Base-by-base conservation (phyloP, 805 yeast genomes). In the Cyberlindnera americana region DNA sequence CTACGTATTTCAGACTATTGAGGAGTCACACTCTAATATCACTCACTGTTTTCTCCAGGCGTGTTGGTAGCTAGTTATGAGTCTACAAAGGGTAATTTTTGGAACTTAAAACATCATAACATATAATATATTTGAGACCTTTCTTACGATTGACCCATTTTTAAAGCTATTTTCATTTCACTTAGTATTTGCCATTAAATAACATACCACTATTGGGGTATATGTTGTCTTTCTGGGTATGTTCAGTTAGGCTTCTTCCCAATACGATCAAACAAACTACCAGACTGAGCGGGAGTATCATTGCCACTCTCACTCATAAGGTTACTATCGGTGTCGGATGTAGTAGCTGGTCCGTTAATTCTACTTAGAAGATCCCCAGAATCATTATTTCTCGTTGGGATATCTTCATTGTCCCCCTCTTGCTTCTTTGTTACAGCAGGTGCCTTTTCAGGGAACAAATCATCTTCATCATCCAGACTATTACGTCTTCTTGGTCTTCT, bases 371-470 rank as follows among this genome's bases (percentile, higher is more conserved):
- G 37, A 29, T 38, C 43, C 18, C 24, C 35, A n/a, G 19, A 14
- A 16, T 33, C 33, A 29, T 19, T 13, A 21, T 7, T 21, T 21
- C 21, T 28, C 19, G 6, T 13, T 16, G 6, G 31, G 37, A 12
- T 6, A 32, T 14, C 24, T 38, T 29, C 27, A 29, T 13, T 21
- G 37, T 27, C 25, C 16, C 23, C 16, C 19, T 25, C 27, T 12
- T n/a, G 9, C 6, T 25, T 25, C 12, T 10, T 12, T 9, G 14
- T 25, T n/a, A n/a, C n/a, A n/a, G n/a, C n/a, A n/a, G n/a, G n/a
- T n/a, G 33, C 39, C 21, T 38, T 44, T 2, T 38, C 38, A 14
- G 59, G 57, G 41, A 56, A 56, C 10, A 56, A 34, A 19, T 56
- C 60, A 6, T 17, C 42, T 8, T 32, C 50, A 9, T 48, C 49